Base-by-base conservation (phyloP, 2,329 filamentous ascomycete species). In the Pezicula carpinea region DNA sequence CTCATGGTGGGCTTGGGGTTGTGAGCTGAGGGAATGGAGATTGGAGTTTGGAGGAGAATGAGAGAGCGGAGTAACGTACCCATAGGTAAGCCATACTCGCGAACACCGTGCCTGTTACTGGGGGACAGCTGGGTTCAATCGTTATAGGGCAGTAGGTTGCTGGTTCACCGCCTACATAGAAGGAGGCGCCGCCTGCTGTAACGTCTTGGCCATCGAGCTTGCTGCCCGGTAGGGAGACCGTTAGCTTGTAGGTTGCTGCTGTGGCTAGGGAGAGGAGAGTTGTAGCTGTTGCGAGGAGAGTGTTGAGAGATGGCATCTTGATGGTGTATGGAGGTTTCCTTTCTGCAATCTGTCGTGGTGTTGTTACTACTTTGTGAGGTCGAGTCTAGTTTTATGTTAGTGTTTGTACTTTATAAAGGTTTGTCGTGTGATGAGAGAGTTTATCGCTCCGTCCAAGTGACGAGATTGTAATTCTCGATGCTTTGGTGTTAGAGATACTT, bases 111-210 rank as follows among this genome's bases (percentile, higher is more conserved):
- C 32, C 41, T 0, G 45, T 57, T 3, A 34, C 48, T 39, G 35
- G 39, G 5, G 56, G 53, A 22, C 52, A 58, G n/a, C 34, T 32
- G 2, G 42, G 21, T 4, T 21, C 44, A 3, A 43, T 39, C 4
- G 58, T 43, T 3, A 55, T 50, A 1, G 76, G 76, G 61, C 77
- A 81, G 64, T 74, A 79, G 39, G 70, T 67, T 2, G 67, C 55
- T 3, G 76, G 51, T 3, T 62, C 47, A 14, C 69, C 69, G 19
- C 74, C 75, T 29, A 80, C 64, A 55, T 63, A 77, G 66, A 81
- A 77, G 39, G 66, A 66, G 26, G 64, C 60, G 32, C 69, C 69
- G n/a, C 64, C 63, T 31, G 77, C 76, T 36, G 71, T 71, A 50
- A 80, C 59, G 13, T 64, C 53, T 13, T 64, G 59, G 17, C 70